A percentile compares a stretch with the other conserved stretches of the same genome.
Conservation (phyloP, 176 grass and related monocot genomes). For the Oryza rufipogon region DNA sequence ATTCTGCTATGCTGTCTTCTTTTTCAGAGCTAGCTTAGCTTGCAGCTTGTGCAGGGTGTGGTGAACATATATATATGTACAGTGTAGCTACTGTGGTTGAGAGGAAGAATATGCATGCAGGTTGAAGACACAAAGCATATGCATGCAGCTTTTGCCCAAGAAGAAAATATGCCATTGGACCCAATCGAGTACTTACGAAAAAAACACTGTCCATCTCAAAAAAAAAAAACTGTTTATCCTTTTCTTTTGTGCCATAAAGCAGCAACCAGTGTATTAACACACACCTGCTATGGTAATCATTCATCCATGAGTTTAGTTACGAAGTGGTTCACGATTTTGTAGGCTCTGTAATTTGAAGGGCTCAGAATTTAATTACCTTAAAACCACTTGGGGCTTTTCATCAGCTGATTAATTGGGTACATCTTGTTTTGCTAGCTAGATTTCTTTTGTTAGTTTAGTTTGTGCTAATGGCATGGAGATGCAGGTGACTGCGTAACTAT, state of each 20-base stretch:
- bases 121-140: constrained; percentile 12
- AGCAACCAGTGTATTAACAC: neutral
- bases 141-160: constrained; percentile 23
- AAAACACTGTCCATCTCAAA: neutral
- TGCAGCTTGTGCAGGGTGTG: constrained; percentile 30
- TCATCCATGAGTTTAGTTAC: neutral
- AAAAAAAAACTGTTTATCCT: neutral
- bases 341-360: constrained; percentile 1
- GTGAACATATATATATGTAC: constrained; percentile 33
- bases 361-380: too few relatives aligned
- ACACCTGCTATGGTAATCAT: constrained; percentile 10
- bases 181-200: neutral
- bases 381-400: neutral
- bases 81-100: constrained; percentile 3
- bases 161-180: neutral
- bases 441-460: constrained; percentile 22
- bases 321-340: neutral
- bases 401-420: neutral
- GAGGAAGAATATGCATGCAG: neutral
- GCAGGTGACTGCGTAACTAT: constrained; percentile 19
- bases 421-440: neutral
- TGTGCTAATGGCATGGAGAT: constrained; percentile 26
- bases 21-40: constrained; percentile 35
- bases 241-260: neutral
- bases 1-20: constrained; percentile 15